Percentiles rank a stretch among this genome's conserved stretches.
Evolutionary conservation across 148 eudicot genomes (phyloP).

Genomic region (Pouteria glomerata): DNA sequence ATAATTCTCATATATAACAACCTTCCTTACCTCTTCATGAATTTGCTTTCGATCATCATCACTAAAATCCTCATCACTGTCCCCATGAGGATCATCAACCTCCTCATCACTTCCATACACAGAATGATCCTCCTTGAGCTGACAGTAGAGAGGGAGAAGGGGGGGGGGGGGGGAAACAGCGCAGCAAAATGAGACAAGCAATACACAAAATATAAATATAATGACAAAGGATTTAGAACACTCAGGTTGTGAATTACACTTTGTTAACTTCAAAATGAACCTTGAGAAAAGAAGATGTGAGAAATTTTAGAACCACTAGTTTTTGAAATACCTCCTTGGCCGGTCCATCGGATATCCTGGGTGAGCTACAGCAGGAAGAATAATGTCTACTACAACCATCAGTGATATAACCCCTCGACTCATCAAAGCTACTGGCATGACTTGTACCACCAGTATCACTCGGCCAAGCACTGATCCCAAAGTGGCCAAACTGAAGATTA

Average conservation of each 20-base stretch:
- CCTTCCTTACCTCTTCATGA: conserved; percentile 67
- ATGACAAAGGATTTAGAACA: neutral
- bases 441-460: conserved; percentile 79
- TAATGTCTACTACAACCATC: conserved; percentile 70
- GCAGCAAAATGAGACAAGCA: neutral
- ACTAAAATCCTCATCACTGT: conserved; percentile 81
- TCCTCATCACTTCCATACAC: conserved; percentile 96
- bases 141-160: conserved; percentile 19
- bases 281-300: neutral
- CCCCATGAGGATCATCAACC: conserved; percentile 63
- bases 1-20: neutral
- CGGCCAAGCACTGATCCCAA: conserved; percentile 98
- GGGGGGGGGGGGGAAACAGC: neutral
- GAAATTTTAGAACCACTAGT: neutral
- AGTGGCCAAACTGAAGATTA: conserved; percentile 93
- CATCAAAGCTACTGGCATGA: conserved; percentile 81
- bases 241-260: neutral
- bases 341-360: conserved; percentile 64
- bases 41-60: conserved; percentile 45
- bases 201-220: neutral
- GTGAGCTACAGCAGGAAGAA: conserved; percentile 86
- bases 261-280: neutral
- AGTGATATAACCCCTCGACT: conserved; percentile 58
- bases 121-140: conserved; percentile 76
- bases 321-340: conserved; percentile 65